Conservation (phyloP, 345 rosid genomes). For the Excoecaria agallocha region DNA sequence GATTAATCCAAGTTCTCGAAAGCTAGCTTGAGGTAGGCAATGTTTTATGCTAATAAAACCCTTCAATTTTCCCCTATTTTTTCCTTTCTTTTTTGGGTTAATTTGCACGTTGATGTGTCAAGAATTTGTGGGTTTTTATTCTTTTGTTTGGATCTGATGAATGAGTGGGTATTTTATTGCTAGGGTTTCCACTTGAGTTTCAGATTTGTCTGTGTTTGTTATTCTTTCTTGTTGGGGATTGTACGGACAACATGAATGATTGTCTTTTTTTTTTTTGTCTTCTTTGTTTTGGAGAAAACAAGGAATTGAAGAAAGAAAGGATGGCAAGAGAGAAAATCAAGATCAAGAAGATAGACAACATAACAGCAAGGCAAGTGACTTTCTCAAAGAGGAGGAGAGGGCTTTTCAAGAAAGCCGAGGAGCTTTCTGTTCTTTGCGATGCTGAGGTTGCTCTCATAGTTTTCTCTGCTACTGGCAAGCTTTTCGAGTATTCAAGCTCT, state of each 20-base stretch:
- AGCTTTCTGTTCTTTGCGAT: conserved; percentile 57
- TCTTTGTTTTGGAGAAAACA: background rate
- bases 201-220: background rate
- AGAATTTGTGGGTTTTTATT: conserved; percentile 19
- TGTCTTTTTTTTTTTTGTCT: background rate
- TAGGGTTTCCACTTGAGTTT: conserved; percentile 36
- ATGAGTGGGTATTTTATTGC: conserved; percentile 8
- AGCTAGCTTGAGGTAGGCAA: background rate
- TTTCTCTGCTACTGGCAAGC: conserved; percentile 55
- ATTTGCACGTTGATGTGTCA: conserved; percentile 23
- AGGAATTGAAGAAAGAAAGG: background rate
- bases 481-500: conserved; percentile 49
- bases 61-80: background rate
- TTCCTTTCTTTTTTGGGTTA: background rate
- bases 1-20: conserved; percentile 12
- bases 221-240: background rate
- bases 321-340: conserved; percentile 59
- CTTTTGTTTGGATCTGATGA: conserved; percentile 34
- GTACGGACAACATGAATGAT: conserved; percentile 8
- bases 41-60: background rate
- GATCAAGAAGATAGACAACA: conserved; percentile 51
- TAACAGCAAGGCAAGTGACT: conserved; percentile 57
- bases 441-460: conserved; percentile 52
- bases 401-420: conserved; percentile 53
- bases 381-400: conserved; percentile 60